These are phyloP conservation scores for Wakefieldia striispora DNA, from an alignment of 768 basidiomycete genomes.

Conservation along the genomic window DNA sequence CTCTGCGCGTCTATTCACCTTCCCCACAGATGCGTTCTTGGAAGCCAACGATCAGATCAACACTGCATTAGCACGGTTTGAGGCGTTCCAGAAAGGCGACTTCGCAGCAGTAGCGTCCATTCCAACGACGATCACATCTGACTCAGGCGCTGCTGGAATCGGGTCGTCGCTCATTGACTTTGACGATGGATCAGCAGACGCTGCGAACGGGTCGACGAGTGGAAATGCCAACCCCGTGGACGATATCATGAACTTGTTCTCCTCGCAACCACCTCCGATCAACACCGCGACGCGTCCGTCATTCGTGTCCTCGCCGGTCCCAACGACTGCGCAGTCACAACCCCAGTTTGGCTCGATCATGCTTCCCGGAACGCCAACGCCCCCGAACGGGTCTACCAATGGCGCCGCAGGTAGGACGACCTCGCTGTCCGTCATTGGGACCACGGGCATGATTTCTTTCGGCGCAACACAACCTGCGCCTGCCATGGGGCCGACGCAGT, in stretches of 20 bases:
- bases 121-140: constrained; percentile 52
- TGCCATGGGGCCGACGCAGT: constrained; percentile 4
- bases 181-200: constrained; percentile 47
- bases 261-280: constrained; percentile 20
- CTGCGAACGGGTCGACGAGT: constrained; percentile 10
- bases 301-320: constrained; percentile 15
- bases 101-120: constrained; percentile 70
- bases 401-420: constrained; percentile 8
- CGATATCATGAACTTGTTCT: constrained; percentile 67
- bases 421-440: constrained; percentile 12
- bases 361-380: constrained; percentile 41
- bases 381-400: constrained; percentile 19
- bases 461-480: no score
- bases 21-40: constrained; percentile 75
- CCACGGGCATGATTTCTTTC: constrained; percentile 4
- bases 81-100: constrained; percentile 92
- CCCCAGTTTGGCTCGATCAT: constrained; percentile 39
- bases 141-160: constrained; percentile 17
- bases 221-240: constrained; percentile 34
- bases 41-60: constrained; percentile 99
- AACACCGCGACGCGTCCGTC: constrained; percentile 31
- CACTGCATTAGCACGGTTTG: constrained; percentile 83
- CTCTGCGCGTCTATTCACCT: not conserved
- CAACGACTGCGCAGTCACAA: constrained; percentile 14
- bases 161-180: constrained; percentile 72